These are phyloP conservation scores for Copromyces sp. DNA, from an alignment of 495 filamentous ascomycete genomes.

Conservation along the genomic window DNA sequence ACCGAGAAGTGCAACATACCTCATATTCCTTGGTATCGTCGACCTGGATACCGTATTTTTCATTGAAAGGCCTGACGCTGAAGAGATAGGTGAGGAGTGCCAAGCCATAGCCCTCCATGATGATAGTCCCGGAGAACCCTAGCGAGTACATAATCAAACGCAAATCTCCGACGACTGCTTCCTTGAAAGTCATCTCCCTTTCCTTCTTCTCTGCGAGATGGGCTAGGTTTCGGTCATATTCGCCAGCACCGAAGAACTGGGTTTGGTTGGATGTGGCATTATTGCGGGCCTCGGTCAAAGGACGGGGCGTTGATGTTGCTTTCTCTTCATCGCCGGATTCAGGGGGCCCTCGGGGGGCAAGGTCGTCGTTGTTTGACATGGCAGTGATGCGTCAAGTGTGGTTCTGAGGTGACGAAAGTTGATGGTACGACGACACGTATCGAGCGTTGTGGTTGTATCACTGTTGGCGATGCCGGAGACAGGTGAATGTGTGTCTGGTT, in stretches of 20 bases:
- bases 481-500: neutral
- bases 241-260: neutral
- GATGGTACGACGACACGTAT: neutral
- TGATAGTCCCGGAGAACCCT: constrained; percentile 21
- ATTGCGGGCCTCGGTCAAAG: neutral
- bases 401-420: neutral
- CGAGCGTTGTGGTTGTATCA: neutral
- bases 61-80: constrained; percentile 39
- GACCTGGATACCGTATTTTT: constrained; percentile 40
- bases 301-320: neutral
- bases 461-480: neutral
- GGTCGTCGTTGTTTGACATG: neutral
- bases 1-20: constrained; percentile 4
- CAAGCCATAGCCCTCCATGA: constrained; percentile 27
- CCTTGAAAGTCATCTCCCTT: constrained; percentile 12
- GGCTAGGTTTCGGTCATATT: constrained; percentile 14
- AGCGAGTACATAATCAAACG: constrained; percentile 19
- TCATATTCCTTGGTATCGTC: constrained; percentile 12
- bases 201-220: constrained; percentile 7
- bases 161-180: constrained; percentile 11
- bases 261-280: neutral
- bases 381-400: neutral
- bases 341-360: neutral
- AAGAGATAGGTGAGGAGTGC: constrained; percentile 35
- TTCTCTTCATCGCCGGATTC: neutral